Conservation (phyloP, 106 monocot species). For the Phalaenopsis equestris region DNA sequence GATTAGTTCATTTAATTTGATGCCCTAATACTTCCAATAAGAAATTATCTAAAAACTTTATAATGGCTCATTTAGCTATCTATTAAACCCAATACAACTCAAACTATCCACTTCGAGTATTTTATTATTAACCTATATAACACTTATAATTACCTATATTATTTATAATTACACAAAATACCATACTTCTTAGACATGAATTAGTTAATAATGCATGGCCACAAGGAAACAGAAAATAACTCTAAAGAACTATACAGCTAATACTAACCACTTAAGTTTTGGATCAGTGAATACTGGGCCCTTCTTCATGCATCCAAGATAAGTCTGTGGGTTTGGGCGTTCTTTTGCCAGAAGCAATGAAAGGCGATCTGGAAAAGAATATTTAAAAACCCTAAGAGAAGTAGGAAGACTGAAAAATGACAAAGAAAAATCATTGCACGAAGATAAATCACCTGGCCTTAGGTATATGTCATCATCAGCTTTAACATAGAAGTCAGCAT, state of each 20-base stretch:
- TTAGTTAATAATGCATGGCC: not conserved
- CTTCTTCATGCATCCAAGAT: conserved; percentile 98
- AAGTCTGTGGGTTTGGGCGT: conserved; percentile 58
- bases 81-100: too few species aligned
- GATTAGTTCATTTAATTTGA: too few species aligned
- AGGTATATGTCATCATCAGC: conserved; percentile 97
- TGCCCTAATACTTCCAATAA: too few species aligned
- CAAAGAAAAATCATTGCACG: not conserved
- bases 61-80: too few species aligned
- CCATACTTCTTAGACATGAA: not conserved
- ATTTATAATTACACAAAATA: not conserved
- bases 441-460: conserved; percentile 60
- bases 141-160: not conserved
- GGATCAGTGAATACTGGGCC: conserved; percentile 95
- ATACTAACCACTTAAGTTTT: conserved; percentile 80
- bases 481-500: conserved; percentile 93
- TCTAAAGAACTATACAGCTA: not conserved
- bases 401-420: not conserved
- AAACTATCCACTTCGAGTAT: too few species aligned
- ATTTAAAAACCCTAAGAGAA: not conserved
- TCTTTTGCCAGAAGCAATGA: conserved; percentile 76
- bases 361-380: conserved; percentile 64
- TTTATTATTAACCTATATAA: too few species aligned
- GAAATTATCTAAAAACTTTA: too few species aligned
- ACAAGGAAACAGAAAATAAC: not conserved